phyloP scores from a whole-genome alignment of 768 basidiomycete species.

The Boletus reticuloceps region DNA sequence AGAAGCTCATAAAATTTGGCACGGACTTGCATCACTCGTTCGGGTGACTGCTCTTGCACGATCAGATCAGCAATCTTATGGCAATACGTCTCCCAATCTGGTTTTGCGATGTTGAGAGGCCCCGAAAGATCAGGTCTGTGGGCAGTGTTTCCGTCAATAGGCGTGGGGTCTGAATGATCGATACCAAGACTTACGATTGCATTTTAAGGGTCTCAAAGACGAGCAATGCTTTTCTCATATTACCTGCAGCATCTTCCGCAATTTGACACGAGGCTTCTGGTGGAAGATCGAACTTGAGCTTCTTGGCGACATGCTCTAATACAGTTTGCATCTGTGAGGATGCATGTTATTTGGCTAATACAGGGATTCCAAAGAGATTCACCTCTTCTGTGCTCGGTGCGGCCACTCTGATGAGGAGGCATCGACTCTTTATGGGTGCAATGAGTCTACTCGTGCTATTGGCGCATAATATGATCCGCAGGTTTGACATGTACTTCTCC shows the following conservation, averaged over 20 bases:
- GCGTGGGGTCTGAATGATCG: neutral
- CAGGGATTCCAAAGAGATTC: conserved; percentile 9
- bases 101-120: conserved; percentile 81
- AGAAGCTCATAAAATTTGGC: conserved; percentile 93
- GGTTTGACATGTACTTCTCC: conserved; percentile 99
- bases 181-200: conserved; percentile 71
- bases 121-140: conserved; percentile 79
- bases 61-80: conserved; percentile 89
- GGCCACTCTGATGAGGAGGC: conserved; percentile 89
- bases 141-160: neutral
- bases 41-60: conserved; percentile 84
- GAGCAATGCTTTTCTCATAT: conserved; percentile 91
- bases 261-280: conserved; percentile 73
- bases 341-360: neutral
- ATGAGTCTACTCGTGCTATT: conserved; percentile 95
- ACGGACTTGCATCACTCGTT: conserved; percentile 88
- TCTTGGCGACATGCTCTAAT: conserved; percentile 73
- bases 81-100: conserved; percentile 99
- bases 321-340: conserved; percentile 71
- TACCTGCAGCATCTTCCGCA: conserved; percentile 78
- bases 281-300: conserved; percentile 80
- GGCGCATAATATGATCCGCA: conserved; percentile 95
- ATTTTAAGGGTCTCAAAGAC: conserved; percentile 95
- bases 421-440: conserved; percentile 94
- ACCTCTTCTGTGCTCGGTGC: conserved; percentile 83